Evolutionary conservation across 352 stramenopile species (phyloP).

Genomic region (Pythium dissotocum): DNA sequence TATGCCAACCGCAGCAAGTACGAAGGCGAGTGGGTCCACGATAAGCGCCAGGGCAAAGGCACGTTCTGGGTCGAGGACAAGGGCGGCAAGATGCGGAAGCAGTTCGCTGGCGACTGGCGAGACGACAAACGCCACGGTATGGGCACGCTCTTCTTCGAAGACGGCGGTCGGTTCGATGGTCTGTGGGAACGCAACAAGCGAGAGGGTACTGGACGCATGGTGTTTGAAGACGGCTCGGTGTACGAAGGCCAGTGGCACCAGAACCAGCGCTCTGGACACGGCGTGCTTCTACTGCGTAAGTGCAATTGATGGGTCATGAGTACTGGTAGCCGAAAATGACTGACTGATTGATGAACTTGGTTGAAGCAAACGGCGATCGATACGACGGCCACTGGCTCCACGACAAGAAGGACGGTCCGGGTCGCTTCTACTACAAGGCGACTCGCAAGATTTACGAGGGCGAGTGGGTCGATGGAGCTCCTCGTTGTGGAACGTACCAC

Average conservation of each 20-base stretch:
- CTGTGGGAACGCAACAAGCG: slow-evolving; percentile 76
- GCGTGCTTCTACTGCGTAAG: slow-evolving; percentile 62
- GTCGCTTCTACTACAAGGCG: slow-evolving; percentile 81
- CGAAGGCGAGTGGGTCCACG: slow-evolving; percentile 83
- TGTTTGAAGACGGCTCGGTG: slow-evolving; percentile 82
- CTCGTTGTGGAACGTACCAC: slow-evolving; percentile 76
- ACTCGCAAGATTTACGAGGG: slow-evolving; percentile 88
- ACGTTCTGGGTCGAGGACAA: slow-evolving; percentile 84
- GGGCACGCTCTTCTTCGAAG: slow-evolving; percentile 82
- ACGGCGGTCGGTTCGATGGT: slow-evolving; percentile 82
- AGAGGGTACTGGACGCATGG: slow-evolving; percentile 76
- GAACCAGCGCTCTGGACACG: slow-evolving; percentile 75
- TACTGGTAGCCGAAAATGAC: background rate
- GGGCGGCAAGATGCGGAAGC: slow-evolving; percentile 58
- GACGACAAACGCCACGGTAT: slow-evolving; percentile 70
- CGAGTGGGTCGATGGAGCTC: slow-evolving; percentile 81
- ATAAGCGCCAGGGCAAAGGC: slow-evolving; percentile 78
- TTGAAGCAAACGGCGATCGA: slow-evolving; percentile 75
- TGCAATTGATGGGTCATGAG: background rate
- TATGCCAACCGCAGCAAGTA: slow-evolving; percentile 92
- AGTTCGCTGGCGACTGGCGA: slow-evolving; percentile 83
- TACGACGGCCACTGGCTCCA: slow-evolving; percentile 88
- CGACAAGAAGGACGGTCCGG: slow-evolving; percentile 88
- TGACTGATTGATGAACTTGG: slow-evolving; percentile 4
- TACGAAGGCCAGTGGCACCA: slow-evolving; percentile 87